Evolutionary conservation across 1,139 yeast species (phyloP).

Genomic region (Debaryomyces udenii): DNA sequence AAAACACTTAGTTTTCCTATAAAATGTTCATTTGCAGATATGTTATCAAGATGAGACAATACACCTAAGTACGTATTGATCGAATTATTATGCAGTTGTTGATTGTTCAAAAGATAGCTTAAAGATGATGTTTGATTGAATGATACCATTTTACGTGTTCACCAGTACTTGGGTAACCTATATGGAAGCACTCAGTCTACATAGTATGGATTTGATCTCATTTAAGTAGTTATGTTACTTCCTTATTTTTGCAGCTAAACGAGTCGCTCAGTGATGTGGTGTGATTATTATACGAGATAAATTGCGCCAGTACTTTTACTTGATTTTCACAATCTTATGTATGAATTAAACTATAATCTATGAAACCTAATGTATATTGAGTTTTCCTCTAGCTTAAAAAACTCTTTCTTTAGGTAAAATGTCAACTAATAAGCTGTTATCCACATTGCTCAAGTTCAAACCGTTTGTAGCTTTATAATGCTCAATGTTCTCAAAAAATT

Average conservation of each 20-base stretch:
- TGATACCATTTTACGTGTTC: slow-evolving; percentile 12
- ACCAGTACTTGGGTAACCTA: too few species aligned
- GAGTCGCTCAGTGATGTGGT: too few species aligned
- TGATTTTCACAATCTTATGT: background rate
- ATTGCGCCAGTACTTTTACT: too few species aligned
- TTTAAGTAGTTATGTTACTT: too few species aligned
- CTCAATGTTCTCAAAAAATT: slow-evolving; percentile 73
- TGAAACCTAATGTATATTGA: background rate
- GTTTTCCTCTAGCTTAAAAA: slow-evolving; percentile 22
- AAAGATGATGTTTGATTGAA: slow-evolving; percentile 16
- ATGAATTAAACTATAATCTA: slow-evolving; percentile 3
- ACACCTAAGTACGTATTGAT: slow-evolving; percentile 12
- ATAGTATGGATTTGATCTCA: too few species aligned
- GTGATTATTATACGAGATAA: background rate
- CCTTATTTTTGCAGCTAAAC: too few species aligned
- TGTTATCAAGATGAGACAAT: slow-evolving; percentile 11
- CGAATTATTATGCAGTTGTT: slow-evolving; percentile 1
- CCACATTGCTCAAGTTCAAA: slow-evolving; percentile 46
- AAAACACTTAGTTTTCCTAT: slow-evolving; percentile 29
- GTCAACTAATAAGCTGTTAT: slow-evolving; percentile 68
- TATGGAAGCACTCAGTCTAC: too few species aligned
- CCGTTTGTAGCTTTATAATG: slow-evolving; percentile 53
- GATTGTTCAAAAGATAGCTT: slow-evolving; percentile 13
- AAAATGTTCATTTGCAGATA: slow-evolving; percentile 13
- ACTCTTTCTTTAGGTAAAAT: slow-evolving; percentile 88